A percentile compares a stretch with the other conserved stretches of the same genome.
Evolutionary conservation across 2,329 filamentous ascomycete species (phyloP).

Genomic region (Macroventuria anomochaeta): DNA sequence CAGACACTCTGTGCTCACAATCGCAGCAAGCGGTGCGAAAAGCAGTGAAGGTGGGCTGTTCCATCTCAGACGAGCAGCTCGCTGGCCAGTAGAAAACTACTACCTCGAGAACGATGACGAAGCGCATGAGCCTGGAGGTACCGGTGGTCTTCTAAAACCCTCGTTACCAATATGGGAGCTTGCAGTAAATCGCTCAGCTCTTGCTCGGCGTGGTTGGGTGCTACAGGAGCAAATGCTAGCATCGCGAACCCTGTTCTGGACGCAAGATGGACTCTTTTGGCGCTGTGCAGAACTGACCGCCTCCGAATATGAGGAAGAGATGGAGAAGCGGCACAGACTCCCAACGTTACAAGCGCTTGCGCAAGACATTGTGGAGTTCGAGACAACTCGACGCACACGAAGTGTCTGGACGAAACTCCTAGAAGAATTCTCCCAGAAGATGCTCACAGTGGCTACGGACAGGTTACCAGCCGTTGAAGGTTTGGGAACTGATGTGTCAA

Average conservation of each 20-base stretch:
- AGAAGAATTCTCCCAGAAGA: not conserved
- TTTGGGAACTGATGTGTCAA: not conserved
- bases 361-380: too few relatives aligned
- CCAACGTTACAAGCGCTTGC: too few relatives aligned
- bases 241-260: not conserved
- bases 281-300: not conserved
- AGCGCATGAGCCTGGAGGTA: not conserved
- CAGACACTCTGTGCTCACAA: not conserved
- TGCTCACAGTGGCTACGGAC: not conserved
- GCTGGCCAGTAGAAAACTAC: not conserved
- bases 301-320: not conserved
- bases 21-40: not conserved
- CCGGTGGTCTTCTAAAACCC: not conserved
- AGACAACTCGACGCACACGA: too few relatives aligned
- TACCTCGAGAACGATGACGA: not conserved
- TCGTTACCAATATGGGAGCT: not conserved
- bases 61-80: not conserved
- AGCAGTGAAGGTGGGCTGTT: not conserved
- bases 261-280: not conserved
- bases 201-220: not conserved
- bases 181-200: not conserved
- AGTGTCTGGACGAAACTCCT: not conserved
- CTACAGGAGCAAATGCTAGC: conserved; percentile 2
- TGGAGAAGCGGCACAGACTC: too few relatives aligned
- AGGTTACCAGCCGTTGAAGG: not conserved